phyloP scores from a whole-genome alignment of 768 basidiomycete species.

The Trametopsis cervina region DNA sequence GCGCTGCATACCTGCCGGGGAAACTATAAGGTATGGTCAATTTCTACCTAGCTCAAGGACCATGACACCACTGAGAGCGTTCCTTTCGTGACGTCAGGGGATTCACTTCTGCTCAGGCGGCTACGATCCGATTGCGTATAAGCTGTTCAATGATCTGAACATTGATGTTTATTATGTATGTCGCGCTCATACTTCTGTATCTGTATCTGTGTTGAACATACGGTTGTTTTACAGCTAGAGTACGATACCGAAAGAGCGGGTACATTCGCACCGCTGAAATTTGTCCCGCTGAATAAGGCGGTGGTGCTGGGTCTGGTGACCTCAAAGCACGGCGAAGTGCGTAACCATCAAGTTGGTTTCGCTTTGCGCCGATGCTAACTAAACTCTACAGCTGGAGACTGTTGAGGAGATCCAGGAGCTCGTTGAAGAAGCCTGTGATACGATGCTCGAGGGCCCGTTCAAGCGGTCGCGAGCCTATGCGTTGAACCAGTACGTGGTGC shows the following conservation, averaged over 20 bases:
- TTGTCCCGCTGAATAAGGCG: slow-evolving; percentile 38
- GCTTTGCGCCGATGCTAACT: background rate
- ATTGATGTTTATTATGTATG: slow-evolving; percentile 42
- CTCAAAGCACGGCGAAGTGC: slow-evolving; percentile 34
- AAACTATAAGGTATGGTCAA: slow-evolving; percentile 25
- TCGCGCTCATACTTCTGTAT: background rate
- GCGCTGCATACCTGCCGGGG: slow-evolving; percentile 57
- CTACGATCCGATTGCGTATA: slow-evolving; percentile 44
- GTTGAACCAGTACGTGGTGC: slow-evolving; percentile 26
- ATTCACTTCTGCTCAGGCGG: slow-evolving; percentile 53
- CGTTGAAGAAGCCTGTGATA: slow-evolving; percentile 35
- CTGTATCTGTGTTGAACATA: slow-evolving; percentile 2
- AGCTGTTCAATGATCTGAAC: slow-evolving; percentile 49
- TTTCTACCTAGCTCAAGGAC: too few species aligned
- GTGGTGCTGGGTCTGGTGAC: slow-evolving; percentile 39
- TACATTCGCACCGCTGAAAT: slow-evolving; percentile 43
- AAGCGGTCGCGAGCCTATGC: slow-evolving; percentile 32
- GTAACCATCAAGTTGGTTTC: too few species aligned
- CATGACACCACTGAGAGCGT: too few species aligned
- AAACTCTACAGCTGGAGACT: slow-evolving; percentile 31
- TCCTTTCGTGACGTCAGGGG: slow-evolving; percentile 34
- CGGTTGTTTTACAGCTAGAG: slow-evolving; percentile 36
- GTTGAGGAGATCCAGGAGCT: slow-evolving; percentile 30
- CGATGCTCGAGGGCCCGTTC: slow-evolving; percentile 28
- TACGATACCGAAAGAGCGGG: slow-evolving; percentile 59